A percentile compares a stretch with the other conserved stretches of the same genome.
Evolutionary conservation across 2,329 filamentous ascomycete genomes (phyloP).

Genomic region (Neodidymelliopsis sp.): DNA sequence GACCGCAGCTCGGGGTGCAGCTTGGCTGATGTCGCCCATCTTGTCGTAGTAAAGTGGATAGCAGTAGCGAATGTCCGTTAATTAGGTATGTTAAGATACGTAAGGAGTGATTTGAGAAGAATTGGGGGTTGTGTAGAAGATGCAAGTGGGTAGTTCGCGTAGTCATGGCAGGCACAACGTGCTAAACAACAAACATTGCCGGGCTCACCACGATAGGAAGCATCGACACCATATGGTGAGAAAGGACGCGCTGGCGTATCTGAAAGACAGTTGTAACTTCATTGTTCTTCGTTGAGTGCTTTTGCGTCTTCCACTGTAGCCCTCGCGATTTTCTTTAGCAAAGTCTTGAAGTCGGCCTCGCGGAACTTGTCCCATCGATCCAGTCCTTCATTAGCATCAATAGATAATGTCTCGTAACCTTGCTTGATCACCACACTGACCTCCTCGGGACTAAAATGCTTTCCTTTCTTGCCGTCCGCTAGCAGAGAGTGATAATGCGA

Average conservation of each 20-base stretch:
- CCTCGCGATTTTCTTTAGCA: constrained; percentile 87
- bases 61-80: constrained; percentile 1
- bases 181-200: background rate
- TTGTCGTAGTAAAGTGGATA: background rate
- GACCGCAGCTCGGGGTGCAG: background rate
- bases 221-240: background rate
- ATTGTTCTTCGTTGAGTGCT: constrained; percentile 50
- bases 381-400: constrained; percentile 85
- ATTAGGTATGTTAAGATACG: background rate
- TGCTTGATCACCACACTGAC: constrained; percentile 93
- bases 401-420: constrained; percentile 92
- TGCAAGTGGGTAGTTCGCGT: background rate
- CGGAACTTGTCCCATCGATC: constrained; percentile 87
- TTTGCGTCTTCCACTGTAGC: constrained; percentile 77
- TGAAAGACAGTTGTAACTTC: background rate
- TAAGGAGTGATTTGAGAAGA: background rate
- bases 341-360: constrained; percentile 82
- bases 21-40: constrained; percentile 4
- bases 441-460: constrained; percentile 79
- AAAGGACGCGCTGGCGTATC: background rate
- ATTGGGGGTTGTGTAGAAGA: background rate
- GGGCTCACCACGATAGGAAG: background rate
- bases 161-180: background rate
- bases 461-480: constrained; percentile 65
- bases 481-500: constrained; percentile 88